These are phyloP conservation scores for Linderniella brevidens DNA, from an alignment of 257 asterid genomes.

Conservation along the genomic window DNA sequence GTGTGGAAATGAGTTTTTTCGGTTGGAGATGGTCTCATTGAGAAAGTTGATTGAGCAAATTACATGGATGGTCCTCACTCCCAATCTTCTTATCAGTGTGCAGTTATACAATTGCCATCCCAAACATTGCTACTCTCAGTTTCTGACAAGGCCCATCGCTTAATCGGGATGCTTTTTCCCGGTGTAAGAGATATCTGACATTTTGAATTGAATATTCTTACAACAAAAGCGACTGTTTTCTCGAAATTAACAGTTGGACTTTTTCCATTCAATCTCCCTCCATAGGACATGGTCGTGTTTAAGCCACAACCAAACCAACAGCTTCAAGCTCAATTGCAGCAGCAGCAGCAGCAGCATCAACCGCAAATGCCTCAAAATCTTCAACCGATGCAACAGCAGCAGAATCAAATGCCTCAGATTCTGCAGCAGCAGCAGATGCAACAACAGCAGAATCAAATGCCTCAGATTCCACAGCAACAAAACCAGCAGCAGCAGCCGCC, in stretches of 20 bases:
- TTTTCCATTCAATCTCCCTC: neutral
- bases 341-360: conserved; percentile 17
- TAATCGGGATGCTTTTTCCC: conserved; percentile 89
- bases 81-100: conserved; percentile 39
- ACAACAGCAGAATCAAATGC: conserved; percentile 18
- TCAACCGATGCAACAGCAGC: conserved; percentile 16
- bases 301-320: conserved; percentile 35
- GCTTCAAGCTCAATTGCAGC: conserved; percentile 18
- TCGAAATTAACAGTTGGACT: neutral
- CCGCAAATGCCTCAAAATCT: conserved; percentile 15
- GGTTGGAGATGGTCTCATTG: too few relatives aligned
- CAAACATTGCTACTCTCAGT: conserved; percentile 73
- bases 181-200: conserved; percentile 33
- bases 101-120: conserved; percentile 83
- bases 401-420: conserved; percentile 6
- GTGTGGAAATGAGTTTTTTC: too few relatives aligned
- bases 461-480: conserved; percentile 22
- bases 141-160: conserved; percentile 60
- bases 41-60: too few relatives aligned
- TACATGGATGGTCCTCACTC: neutral
- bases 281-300: conserved; percentile 78
- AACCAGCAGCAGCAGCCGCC: conserved; percentile 18
- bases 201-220: neutral
- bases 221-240: neutral
- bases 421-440: conserved; percentile 21